These are phyloP conservation scores for Trichoderma oligosporum DNA, from an alignment of 2,329 filamentous ascomycete species.

Conservation along the genomic window DNA sequence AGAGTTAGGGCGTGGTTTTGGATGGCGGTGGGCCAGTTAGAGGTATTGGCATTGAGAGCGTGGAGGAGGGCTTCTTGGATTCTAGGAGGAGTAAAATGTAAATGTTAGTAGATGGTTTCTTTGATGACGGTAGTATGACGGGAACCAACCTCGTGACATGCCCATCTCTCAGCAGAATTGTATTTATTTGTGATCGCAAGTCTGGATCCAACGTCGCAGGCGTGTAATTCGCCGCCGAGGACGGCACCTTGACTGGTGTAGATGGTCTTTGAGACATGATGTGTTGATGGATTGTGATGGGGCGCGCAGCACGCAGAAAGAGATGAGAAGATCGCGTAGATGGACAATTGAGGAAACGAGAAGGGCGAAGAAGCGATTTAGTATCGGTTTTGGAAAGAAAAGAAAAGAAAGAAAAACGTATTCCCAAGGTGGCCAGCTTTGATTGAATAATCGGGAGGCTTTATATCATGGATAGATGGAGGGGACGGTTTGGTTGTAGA, in stretches of 20 bases:
- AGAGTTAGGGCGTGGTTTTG: conserved; percentile 58
- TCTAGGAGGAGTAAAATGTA: conserved; percentile 34
- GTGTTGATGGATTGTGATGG: not conserved
- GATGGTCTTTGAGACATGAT: conserved; percentile 47
- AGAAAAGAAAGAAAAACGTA: too few relatives aligned
- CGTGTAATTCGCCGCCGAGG: conserved; percentile 57
- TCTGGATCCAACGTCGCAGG: conserved; percentile 59
- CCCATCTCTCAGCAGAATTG: conserved; percentile 54
- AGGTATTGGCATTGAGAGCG: conserved; percentile 54
- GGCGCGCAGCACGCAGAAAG: not conserved
- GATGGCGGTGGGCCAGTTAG: conserved; percentile 61
- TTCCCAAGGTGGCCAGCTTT: too few relatives aligned
- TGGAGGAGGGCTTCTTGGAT: conserved; percentile 64
- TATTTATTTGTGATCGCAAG: conserved; percentile 60
- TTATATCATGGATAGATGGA: too few relatives aligned
- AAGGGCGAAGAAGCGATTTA: not conserved
- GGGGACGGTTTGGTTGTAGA: not conserved
- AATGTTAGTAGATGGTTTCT: not conserved
- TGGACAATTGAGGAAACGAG: not conserved
- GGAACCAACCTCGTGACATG: conserved; percentile 55
- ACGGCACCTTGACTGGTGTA: conserved; percentile 58
- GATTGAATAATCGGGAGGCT: too few relatives aligned
- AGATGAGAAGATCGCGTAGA: not conserved
- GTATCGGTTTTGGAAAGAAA: not conserved
- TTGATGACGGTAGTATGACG: not conserved